Evolutionary conservation across 257 asterid genomes (phyloP).

Genomic region (Solanum rostratum): DNA sequence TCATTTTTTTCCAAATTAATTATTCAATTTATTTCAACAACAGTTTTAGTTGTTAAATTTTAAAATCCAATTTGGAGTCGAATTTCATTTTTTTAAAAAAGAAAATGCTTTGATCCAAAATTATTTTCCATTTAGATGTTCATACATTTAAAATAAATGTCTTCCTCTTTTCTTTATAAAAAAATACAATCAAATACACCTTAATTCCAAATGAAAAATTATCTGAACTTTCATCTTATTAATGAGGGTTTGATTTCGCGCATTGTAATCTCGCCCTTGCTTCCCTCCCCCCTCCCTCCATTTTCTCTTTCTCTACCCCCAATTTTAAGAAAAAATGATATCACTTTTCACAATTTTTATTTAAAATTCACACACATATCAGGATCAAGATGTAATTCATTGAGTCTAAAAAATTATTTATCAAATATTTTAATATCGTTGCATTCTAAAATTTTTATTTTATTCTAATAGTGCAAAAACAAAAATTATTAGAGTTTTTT

Average conservation of each 20-base stretch:
- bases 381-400: neutral
- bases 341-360: too few species aligned
- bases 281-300: too few species aligned
- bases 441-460: rapidly evolving
- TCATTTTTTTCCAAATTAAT: too few species aligned
- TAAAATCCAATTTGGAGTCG: neutral
- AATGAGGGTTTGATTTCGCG: too few species aligned
- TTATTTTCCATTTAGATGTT: neutral
- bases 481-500: too few species aligned
- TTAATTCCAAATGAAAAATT: neutral
- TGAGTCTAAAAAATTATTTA: neutral
- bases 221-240: too few species aligned
- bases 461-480: neutral
- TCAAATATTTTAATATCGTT: neutral
- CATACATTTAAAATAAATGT: neutral
- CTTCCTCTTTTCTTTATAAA: neutral
- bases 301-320: too few species aligned
- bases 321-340: too few species aligned
- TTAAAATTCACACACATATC: neutral
- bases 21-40: neutral
- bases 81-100: too few species aligned
- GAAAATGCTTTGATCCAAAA: neutral
- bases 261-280: too few species aligned
- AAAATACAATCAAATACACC: neutral
- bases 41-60: neutral